Evolutionary conservation across 306 rosid species (phyloP), one percentile per base, ranked within the genome.

Genomic region (Trichosanthes truncata): DNA sequence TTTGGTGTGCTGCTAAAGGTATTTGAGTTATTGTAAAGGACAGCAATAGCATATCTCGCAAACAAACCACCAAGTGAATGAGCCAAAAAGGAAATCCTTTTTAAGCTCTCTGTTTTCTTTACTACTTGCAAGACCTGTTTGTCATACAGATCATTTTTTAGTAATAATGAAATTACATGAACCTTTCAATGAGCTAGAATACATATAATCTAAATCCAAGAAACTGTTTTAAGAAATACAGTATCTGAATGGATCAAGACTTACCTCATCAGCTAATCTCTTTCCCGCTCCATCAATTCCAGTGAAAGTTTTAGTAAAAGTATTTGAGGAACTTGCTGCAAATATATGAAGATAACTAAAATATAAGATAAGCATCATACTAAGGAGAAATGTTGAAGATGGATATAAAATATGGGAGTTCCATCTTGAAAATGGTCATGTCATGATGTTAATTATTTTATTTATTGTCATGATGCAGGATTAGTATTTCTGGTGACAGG

Each of bases 231-330:
- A 66, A 69, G 46, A 66, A 77, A 76, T 52, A 78, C n/a, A 53
- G 6, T 67, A 81, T 84, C 72, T 68, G 80, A 81, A 48, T 45
- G 81, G 80, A 80, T 74, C 9, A 53, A 80, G 46, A 82, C 92
- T 89, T 87, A 95, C 98, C 87, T 95, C 98, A 71, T 90, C 97
- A 21, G 98, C 97, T 84, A 92, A 86, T 75, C 97, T 88, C 77
- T 91, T 90, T 65, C 98, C 98, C 76, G 98, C 98, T 84, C 95
- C 97, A 79, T 91, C 93, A 86, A 95, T 92, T 82, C 98, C 98
- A 55, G 88, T 43, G 80, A 95, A 95, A n/a, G 98, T 92, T 88
- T 90, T 95, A 0, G 93, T 89, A 80, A 82, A 92, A 15, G 88
- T 76, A 84, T 95, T 92, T 72, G 89, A 95, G 20, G 98, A 91